Evolutionary conservation across 352 stramenopile genomes (phyloP).

Genomic region (Phytophthora sp.): DNA sequence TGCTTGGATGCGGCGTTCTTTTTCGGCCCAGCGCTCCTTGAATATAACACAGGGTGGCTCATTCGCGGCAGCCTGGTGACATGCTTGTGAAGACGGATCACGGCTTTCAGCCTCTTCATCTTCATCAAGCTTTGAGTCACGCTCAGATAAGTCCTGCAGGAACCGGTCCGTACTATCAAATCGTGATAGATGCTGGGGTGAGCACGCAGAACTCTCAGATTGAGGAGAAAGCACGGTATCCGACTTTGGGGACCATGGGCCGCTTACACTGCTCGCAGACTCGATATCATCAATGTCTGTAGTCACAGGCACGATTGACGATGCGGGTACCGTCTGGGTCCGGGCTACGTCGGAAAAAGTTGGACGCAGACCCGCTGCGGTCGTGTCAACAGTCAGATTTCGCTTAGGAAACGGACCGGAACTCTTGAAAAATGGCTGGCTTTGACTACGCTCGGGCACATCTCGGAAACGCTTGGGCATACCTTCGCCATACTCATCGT

Average conservation of each 20-base stretch:
- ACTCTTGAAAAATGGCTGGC: constrained; percentile 44
- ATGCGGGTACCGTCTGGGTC: constrained; percentile 13
- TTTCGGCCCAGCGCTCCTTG: constrained; percentile 95
- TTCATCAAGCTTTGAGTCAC: constrained; percentile 74
- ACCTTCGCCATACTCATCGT: constrained; percentile 25
- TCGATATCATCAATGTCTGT: constrained; percentile 29
- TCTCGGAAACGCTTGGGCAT: constrained; percentile 24
- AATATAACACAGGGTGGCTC: constrained; percentile 87
- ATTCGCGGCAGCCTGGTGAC: constrained; percentile 6
- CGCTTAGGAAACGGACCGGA: constrained; percentile 33
- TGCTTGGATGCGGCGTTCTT: constrained; percentile 90
- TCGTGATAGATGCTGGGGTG: constrained; percentile 57
- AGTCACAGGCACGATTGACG: constrained; percentile 19
- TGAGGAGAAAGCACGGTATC: constrained; percentile 59
- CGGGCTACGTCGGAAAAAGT: neutral
- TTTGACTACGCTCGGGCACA: constrained; percentile 45
- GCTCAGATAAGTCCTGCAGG: constrained; percentile 67
- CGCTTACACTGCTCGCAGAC: constrained; percentile 34
- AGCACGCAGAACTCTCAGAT: constrained; percentile 63
- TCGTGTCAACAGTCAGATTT: constrained; percentile 59
- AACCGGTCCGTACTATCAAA: constrained; percentile 84
- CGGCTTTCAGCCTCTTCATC: constrained; percentile 48
- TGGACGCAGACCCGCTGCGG: constrained; percentile 13
- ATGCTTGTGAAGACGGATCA: constrained; percentile 23
- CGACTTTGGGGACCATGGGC: constrained; percentile 65